Evolutionary conservation across 441 rosid species (phyloP).

Genomic region (Aleurites moluccanus): DNA sequence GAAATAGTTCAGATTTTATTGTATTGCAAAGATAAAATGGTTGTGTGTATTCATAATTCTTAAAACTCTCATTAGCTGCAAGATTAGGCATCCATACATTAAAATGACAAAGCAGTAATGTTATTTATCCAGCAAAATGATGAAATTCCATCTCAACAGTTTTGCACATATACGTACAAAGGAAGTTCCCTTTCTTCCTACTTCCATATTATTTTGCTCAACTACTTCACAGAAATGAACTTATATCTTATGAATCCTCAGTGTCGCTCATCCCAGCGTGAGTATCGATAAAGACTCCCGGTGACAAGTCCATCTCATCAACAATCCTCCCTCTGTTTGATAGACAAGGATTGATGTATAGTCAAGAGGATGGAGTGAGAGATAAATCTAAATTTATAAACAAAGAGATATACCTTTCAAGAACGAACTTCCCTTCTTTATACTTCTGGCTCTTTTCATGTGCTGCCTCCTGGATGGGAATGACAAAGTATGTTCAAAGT

Average conservation of each 20-base stretch:
- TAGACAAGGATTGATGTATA: not conserved
- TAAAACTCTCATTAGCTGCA: not conserved
- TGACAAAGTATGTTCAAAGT: not conserved
- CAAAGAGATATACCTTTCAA: conserved; percentile 57
- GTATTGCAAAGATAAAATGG: too few species aligned
- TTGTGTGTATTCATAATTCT: too few species aligned
- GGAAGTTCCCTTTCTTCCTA: conserved; percentile 10
- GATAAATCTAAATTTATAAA: conserved; percentile 8
- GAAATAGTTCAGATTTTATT: too few species aligned
- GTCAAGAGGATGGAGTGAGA: conserved; percentile 11
- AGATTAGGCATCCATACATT: not conserved
- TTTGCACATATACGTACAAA: not conserved
- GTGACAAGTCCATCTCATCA: conserved; percentile 65
- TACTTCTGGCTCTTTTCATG: conserved; percentile 73
- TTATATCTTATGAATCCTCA: conserved; percentile 44
- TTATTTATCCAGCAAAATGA: not conserved
- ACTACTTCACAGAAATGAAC: not conserved
- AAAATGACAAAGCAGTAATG: not conserved
- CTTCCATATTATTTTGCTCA: conserved; percentile 5
- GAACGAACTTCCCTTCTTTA: conserved; percentile 80
- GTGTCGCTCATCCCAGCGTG: conserved; percentile 54
- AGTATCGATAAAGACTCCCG: conserved; percentile 60
- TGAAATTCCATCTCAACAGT: conserved; percentile 2
- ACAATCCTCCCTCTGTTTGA: conserved; percentile 66
- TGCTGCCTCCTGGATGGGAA: conserved; percentile 60